phyloP scores from a whole-genome alignment of 108 stramenopile genomes.

The Cylindrotheca fusiformis region DNA sequence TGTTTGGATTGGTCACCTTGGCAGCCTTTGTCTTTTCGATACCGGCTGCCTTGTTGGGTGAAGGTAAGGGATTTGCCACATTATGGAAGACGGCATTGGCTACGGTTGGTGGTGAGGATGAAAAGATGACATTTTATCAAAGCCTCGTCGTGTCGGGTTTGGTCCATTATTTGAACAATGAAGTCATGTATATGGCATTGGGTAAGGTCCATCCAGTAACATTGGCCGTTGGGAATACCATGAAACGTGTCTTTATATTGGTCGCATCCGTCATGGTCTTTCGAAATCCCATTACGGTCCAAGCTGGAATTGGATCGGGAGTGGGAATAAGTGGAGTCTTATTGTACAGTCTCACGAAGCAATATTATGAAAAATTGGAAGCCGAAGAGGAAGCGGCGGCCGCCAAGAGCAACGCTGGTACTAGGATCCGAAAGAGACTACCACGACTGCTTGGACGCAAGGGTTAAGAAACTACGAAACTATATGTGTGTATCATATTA shows the following conservation, averaged over 20 bases:
- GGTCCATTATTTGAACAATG: slow-evolving; percentile 95
- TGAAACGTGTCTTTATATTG: slow-evolving; percentile 96
- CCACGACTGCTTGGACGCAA: no score
- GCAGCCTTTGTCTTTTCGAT: slow-evolving; percentile 71
- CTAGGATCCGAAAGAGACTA: no score
- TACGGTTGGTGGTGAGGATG: slow-evolving; percentile 5
- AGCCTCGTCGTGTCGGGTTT: slow-evolving; percentile 76
- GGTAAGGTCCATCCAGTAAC: slow-evolving; percentile 90
- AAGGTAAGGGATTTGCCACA: slow-evolving; percentile 45
- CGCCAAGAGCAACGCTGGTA: no score
- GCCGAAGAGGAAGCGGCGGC: neutral
- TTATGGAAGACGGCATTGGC: slow-evolving; percentile 46
- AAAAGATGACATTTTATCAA: slow-evolving; percentile 31
- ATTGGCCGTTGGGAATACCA: slow-evolving; percentile 93
- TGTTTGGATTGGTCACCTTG: slow-evolving; percentile 90
- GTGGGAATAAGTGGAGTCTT: slow-evolving; percentile 82
- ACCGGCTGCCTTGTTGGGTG: slow-evolving; percentile 67
- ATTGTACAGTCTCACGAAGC: slow-evolving; percentile 77
- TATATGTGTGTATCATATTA: no score
- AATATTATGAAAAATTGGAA: slow-evolving; percentile 72
- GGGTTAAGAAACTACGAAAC: no score
- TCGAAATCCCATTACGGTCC: slow-evolving; percentile 77
- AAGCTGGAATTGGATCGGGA: slow-evolving; percentile 73
- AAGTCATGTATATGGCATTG: slow-evolving; percentile 94
- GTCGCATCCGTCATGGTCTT: slow-evolving; percentile 93